Evolutionary conservation across 2,329 filamentous ascomycete genomes (phyloP).

Genomic region (Juglanconis sp.): DNA sequence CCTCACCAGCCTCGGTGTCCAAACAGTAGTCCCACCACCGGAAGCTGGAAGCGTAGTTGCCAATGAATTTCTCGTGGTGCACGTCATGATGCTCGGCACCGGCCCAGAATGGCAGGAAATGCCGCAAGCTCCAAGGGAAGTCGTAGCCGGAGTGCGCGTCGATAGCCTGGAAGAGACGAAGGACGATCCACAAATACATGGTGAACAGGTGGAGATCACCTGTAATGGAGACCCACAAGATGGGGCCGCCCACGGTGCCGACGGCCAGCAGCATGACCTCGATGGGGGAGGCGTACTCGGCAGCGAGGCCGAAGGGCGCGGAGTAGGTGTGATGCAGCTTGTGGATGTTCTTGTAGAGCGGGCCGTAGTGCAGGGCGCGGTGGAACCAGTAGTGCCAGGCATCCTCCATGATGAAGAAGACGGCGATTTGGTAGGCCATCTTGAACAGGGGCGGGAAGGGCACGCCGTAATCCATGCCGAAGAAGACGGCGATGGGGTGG

Average conservation of each 20-base stretch:
- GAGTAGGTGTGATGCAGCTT: conserved; percentile 99
- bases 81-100: conserved; percentile 94
- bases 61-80: conserved; percentile 98
- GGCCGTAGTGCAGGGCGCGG: conserved; percentile 87
- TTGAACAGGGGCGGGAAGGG: conserved; percentile 84
- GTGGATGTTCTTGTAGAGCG: conserved; percentile 94
- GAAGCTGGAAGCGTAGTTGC: conserved; percentile 97
- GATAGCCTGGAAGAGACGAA: conserved; percentile 94
- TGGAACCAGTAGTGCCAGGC: conserved; percentile 98
- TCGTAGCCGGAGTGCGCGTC: conserved; percentile 98
- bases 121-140: conserved; percentile 94
- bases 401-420: conserved; percentile 96
- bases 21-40: conserved; percentile 97
- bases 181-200: conserved; percentile 95
- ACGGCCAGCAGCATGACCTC: conserved; percentile 93
- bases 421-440: conserved; percentile 84
- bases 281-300: conserved; percentile 96
- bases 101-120: conserved; percentile 97
- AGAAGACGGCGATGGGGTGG: conserved; percentile 91
- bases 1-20: conserved; percentile 88
- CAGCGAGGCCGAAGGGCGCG: conserved; percentile 91
- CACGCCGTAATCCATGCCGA: conserved; percentile 81
- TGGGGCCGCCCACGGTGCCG: conserved; percentile 77
- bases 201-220: conserved; percentile 90
- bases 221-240: conserved; percentile 79